Evolutionary conservation across 2,329 filamentous ascomycete genomes (phyloP).

Genomic region (Pseudogymnoascus sp.): DNA sequence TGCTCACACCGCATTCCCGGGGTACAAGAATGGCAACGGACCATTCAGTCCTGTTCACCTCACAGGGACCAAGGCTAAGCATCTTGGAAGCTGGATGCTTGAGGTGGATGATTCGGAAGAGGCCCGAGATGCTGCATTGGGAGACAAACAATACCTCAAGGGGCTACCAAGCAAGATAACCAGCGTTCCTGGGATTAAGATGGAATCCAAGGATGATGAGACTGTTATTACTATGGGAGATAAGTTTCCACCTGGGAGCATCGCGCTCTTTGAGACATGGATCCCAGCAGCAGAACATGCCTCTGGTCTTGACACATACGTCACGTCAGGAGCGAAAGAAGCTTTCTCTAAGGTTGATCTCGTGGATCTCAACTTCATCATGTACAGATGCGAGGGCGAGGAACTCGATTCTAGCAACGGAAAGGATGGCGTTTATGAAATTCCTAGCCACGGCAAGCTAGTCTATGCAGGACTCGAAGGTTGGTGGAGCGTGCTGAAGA

Average conservation of each 20-base stretch:
- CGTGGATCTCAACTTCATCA: conserved; percentile 79
- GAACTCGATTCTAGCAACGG: conserved; percentile 73
- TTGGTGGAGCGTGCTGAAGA: conserved; percentile 89
- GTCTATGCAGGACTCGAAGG: conserved; percentile 97
- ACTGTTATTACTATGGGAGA: conserved; percentile 75
- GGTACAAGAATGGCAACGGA: conserved; percentile 77
- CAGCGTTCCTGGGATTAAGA: conserved; percentile 63
- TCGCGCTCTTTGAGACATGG: conserved; percentile 93
- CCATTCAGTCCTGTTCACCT: conserved; percentile 73
- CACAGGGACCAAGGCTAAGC: conserved; percentile 73
- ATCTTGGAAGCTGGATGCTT: conserved; percentile 85
- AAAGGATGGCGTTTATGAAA: conserved; percentile 77
- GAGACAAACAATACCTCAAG: conserved; percentile 64
- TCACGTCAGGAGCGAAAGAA: conserved; percentile 71
- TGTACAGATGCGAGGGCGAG: conserved; percentile 89
- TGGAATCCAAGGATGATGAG: conserved; percentile 65
- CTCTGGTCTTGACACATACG: conserved; percentile 74
- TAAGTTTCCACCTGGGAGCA: conserved; percentile 85
- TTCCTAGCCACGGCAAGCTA: conserved; percentile 75
- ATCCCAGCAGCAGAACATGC: conserved; percentile 82
- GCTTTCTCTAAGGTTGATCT: conserved; percentile 71
- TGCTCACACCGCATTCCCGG: conserved; percentile 91
- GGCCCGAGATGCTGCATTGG: conserved; percentile 54
- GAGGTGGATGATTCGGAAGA: conserved; percentile 76
- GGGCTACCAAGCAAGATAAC: conserved; percentile 80